A percentile compares a stretch with the other conserved stretches of the same genome.
Conservation (phyloP, 768 basidiomycete species). For the Tricholoma bakamatsutake region DNA sequence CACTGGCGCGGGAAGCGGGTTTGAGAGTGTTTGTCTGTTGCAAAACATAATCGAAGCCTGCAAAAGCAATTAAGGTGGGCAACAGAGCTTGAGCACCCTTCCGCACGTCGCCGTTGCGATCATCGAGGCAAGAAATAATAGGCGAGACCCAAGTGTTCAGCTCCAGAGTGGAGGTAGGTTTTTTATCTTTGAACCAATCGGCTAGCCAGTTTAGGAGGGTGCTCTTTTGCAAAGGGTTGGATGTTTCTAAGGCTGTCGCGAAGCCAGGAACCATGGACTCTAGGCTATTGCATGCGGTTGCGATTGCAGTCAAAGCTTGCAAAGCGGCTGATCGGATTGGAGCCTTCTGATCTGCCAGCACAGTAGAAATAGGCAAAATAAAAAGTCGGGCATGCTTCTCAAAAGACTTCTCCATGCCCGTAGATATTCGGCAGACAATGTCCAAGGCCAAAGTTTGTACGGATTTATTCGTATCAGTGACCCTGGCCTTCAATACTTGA, state of each 20-base stretch:
- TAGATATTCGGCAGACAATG: conserved; percentile 83
- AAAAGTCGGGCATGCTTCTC: conserved; percentile 84
- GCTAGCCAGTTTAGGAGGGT: conserved; percentile 75
- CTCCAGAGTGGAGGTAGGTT: conserved; percentile 52
- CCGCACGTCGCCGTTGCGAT: conserved; percentile 85
- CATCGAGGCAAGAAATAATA: conserved; percentile 78
- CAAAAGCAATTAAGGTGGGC: conserved; percentile 63
- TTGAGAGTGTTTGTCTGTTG: conserved; percentile 84
- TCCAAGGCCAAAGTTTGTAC: conserved; percentile 90
- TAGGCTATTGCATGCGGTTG: conserved; percentile 75
- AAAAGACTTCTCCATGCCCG: conserved; percentile 93
- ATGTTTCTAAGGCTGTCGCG: conserved; percentile 72
- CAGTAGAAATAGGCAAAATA: conserved; percentile 69
- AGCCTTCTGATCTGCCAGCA: conserved; percentile 90
- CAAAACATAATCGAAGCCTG: conserved; percentile 82
- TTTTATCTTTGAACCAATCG: conserved; percentile 70
- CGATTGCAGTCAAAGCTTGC: conserved; percentile 76
- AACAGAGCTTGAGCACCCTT: conserved; percentile 85
- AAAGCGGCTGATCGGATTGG: conserved; percentile 75
- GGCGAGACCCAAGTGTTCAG: conserved; percentile 60
- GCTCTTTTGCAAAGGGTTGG: conserved; percentile 84
- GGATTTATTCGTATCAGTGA: conserved; percentile 90
- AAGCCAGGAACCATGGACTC: conserved; percentile 79
- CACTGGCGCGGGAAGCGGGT: conserved; percentile 81
- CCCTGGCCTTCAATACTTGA: conserved; percentile 79